Percentiles rank a stretch among this genome's conserved stretches.
phyloP scores from a whole-genome alignment of 441 rosid species.

The Pelargonium citronellum region DNA sequence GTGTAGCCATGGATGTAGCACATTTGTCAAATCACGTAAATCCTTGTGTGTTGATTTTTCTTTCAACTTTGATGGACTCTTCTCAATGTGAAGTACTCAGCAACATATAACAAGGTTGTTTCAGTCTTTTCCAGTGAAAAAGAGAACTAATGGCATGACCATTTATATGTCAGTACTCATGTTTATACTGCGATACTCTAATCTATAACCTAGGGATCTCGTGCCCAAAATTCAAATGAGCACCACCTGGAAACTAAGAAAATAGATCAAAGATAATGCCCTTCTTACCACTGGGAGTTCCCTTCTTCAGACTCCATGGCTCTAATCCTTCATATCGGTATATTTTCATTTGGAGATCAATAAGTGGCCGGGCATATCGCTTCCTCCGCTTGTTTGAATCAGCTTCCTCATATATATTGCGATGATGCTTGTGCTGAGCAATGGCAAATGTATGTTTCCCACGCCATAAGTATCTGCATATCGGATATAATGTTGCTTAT shows the following conservation, averaged over 20 bases:
- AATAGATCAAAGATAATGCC: neutral
- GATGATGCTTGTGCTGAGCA: slow-evolving; percentile 91
- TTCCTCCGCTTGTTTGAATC: slow-evolving; percentile 92
- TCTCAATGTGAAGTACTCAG: neutral
- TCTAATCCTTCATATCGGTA: slow-evolving; percentile 78
- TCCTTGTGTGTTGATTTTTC: too few relatives aligned
- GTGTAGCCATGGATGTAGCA: too few relatives aligned
- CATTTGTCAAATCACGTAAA: too few relatives aligned
- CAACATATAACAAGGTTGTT: neutral
- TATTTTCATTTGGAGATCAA: slow-evolving; percentile 90
- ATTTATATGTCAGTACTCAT: neutral
- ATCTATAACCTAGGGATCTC: neutral
- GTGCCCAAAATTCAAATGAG: neutral
- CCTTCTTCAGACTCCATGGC: slow-evolving; percentile 78
- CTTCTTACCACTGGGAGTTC: slow-evolving; percentile 62
- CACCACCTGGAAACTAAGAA: neutral
- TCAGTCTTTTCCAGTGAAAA: neutral
- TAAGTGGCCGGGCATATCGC: slow-evolving; percentile 85
- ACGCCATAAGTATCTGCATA: slow-evolving; percentile 79
- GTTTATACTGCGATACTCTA: neutral
- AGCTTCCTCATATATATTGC: slow-evolving; percentile 82
- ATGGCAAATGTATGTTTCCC: slow-evolving; percentile 84
- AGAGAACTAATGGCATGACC: neutral
- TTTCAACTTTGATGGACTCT: too few relatives aligned
- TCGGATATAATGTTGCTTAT: slow-evolving; percentile 8